Conservation (phyloP, 768 basidiomycete genomes). For the Termitomyces sp. region DNA sequence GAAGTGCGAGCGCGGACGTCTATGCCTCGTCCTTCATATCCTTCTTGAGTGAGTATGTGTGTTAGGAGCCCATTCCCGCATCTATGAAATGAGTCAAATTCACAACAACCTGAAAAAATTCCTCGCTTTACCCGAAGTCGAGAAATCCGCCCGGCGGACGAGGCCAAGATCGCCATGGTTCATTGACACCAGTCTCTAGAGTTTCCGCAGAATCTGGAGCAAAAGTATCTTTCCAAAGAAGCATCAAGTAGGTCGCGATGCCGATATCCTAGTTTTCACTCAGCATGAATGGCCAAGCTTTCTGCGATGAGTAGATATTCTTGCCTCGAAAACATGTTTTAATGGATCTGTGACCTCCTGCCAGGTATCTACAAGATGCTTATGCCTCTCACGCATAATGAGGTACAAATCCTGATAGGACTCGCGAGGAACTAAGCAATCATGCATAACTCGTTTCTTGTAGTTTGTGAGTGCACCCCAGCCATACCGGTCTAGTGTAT, state of each 20-base stretch:
- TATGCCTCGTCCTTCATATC: constrained; percentile 80
- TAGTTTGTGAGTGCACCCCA: constrained; percentile 82
- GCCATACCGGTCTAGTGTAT: constrained; percentile 84
- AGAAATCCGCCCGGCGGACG: constrained; percentile 83
- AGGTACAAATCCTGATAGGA: constrained; percentile 90
- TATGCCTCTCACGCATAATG: constrained; percentile 80
- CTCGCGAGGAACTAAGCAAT: constrained; percentile 72
- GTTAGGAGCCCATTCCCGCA: constrained; percentile 93
- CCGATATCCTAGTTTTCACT: constrained; percentile 73
- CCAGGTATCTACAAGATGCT: constrained; percentile 73
- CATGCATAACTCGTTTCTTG: constrained; percentile 83
- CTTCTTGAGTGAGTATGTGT: constrained; percentile 81
- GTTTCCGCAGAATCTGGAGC: constrained; percentile 4
- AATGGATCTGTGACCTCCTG: constrained; percentile 79
- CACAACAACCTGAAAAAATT: not conserved
- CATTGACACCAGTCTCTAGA: constrained; percentile 12
- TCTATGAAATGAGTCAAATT: constrained; percentile 31
- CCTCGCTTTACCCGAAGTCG: constrained; percentile 70
- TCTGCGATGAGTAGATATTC: constrained; percentile 6
- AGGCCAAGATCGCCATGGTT: constrained; percentile 71
- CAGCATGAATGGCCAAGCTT: not conserved
- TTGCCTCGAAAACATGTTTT: constrained; percentile 88
- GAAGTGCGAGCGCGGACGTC: constrained; percentile 85
- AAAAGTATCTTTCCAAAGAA: constrained; percentile 84
- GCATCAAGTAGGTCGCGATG: constrained; percentile 89